phyloP scores from a whole-genome alignment of 2,329 filamentous ascomycete genomes.

The Dactylonectria estremocensis region DNA sequence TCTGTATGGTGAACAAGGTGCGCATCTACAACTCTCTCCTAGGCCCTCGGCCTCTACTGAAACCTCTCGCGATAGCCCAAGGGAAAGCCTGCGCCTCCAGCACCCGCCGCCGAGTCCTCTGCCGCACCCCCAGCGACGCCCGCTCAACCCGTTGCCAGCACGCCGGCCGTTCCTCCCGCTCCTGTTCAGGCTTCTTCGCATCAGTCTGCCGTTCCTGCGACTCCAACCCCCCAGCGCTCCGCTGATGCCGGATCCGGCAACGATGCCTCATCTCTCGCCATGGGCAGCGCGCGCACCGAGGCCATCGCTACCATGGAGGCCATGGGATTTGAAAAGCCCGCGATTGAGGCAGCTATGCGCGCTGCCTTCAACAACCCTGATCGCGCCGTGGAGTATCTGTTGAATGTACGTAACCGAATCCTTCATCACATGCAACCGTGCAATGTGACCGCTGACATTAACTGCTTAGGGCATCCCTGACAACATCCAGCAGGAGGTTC shows the following conservation, averaged over 20 bases:
- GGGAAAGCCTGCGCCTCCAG: conserved; percentile 77
- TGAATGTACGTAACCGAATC: conserved; percentile 75
- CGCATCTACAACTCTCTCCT: conserved; percentile 34
- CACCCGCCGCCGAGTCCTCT: conserved; percentile 69
- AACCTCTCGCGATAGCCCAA: conserved; percentile 55
- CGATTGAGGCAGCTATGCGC: conserved; percentile 95
- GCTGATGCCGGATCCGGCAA: conserved; percentile 58
- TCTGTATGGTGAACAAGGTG: conserved; percentile 99
- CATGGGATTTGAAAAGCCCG: conserved; percentile 92
- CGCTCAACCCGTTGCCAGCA: conserved; percentile 68
- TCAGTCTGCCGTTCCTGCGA: conserved; percentile 65
- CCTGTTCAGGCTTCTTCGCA: conserved; percentile 59
- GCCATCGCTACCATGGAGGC: conserved; percentile 95
- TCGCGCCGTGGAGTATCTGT: conserved; percentile 94
- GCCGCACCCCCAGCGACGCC: conserved; percentile 74
- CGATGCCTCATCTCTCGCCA: conserved; percentile 82
- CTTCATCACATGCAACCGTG: neutral
- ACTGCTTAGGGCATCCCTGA: conserved; percentile 86
- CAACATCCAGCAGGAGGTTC: conserved; percentile 80
- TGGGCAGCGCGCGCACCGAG: conserved; percentile 85
- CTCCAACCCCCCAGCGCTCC: conserved; percentile 68
- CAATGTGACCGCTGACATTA: conserved; percentile 28
- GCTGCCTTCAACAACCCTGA: conserved; percentile 98
- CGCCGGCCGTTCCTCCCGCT: conserved; percentile 70
- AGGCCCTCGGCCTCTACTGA: conserved; percentile 24